A percentile compares a stretch with the other conserved stretches of the same genome.
phyloP scores from a whole-genome alignment of 164 flowering plant genomes.

The Annona cherimola region DNA sequence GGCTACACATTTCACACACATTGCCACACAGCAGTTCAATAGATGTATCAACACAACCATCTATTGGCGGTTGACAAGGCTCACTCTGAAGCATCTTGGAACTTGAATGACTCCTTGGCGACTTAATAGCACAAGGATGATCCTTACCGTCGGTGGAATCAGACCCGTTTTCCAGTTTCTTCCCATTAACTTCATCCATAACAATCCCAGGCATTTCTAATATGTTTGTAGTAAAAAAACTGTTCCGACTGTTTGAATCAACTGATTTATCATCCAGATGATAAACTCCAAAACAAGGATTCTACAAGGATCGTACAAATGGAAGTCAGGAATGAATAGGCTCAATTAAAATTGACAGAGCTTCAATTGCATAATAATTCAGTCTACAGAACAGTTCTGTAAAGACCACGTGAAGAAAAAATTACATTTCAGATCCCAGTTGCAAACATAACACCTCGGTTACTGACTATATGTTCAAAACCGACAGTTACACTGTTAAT shows the following conservation, averaged over 20 bases:
- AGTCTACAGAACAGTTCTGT: too few relatives aligned
- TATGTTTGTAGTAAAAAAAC: constrained; percentile 8
- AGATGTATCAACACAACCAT: constrained; percentile 50
- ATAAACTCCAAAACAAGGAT: neutral
- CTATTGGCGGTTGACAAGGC: constrained; percentile 21
- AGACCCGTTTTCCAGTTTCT: constrained; percentile 30
- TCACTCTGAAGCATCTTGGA: constrained; percentile 27
- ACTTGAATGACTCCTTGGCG: constrained; percentile 31
- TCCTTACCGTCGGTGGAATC: constrained; percentile 32
- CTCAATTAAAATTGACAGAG: neutral
- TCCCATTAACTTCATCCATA: constrained; percentile 49
- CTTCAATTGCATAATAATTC: neutral
- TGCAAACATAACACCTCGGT: too few relatives aligned
- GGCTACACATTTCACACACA: constrained; percentile 83
- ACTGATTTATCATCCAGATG: constrained; percentile 25
- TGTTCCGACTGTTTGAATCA: neutral
- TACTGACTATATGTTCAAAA: too few relatives aligned
- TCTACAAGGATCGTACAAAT: neutral
- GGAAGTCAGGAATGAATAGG: neutral
- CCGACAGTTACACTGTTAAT: too few relatives aligned
- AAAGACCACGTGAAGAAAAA: too few relatives aligned
- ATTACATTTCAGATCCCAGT: too few relatives aligned
- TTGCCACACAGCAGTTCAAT: constrained; percentile 74
- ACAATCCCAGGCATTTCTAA: constrained; percentile 66
- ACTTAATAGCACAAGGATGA: constrained; percentile 22